Percentiles rank a stretch among this genome's conserved stretches.
phyloP scores from a whole-genome alignment of 345 rosid genomes.

The Eucalyptus pauciflora region DNA sequence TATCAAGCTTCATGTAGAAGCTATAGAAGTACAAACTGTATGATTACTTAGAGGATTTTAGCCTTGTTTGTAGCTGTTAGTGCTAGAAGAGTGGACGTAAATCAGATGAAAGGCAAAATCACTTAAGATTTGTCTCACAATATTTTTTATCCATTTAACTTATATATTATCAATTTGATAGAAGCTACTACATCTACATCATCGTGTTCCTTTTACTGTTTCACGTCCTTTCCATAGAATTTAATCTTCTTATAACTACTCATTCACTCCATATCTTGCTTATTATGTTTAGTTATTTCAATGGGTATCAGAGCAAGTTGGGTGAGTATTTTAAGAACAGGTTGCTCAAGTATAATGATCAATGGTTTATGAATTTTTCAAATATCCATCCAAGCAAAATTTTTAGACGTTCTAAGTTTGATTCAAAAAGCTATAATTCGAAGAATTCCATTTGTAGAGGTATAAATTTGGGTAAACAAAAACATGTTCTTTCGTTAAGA shows the following conservation, averaged over 20 bases:
- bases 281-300: neutral
- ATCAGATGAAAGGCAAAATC: accelerated
- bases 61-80: accelerated
- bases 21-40: neutral
- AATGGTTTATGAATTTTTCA: neutral
- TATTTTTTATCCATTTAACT: neutral
- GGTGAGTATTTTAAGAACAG: neutral
- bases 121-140: neutral
- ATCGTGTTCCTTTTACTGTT: neutral
- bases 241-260: neutral
- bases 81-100: accelerated
- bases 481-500: neutral
- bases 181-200: neutral
- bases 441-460: neutral
- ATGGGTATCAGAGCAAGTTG: neutral
- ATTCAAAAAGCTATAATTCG: too few species aligned
- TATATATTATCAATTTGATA: neutral
- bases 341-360: neutral
- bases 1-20: neutral
- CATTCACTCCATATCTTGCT: neutral
- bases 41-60: neutral
- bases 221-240: neutral
- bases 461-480: neutral
- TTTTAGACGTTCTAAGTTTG: neutral
- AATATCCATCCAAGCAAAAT: neutral